Evolutionary conservation across 164 flowering plant genomes (phyloP).

Genomic region (Stephania yunnanensis): DNA sequence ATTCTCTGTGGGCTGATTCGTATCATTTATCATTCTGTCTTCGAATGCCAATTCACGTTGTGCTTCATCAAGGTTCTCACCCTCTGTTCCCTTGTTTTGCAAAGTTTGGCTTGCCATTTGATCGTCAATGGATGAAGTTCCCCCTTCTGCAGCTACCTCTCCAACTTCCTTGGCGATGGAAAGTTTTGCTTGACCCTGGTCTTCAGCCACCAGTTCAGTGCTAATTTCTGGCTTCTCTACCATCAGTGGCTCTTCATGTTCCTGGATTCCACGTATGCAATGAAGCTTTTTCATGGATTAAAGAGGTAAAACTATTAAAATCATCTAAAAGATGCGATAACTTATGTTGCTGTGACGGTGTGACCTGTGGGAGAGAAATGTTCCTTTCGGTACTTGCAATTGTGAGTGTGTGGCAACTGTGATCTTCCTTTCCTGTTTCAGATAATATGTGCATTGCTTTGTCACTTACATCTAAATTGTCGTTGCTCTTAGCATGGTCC

Average conservation of each 20-base stretch:
- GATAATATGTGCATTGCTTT: conserved; percentile 13
- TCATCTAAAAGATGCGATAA: background rate
- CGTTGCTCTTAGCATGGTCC: conserved; percentile 1
- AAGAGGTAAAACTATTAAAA: background rate
- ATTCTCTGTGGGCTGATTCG: conserved; percentile 16
- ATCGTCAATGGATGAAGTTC: conserved; percentile 11
- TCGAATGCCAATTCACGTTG: conserved; percentile 6
- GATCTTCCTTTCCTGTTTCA: conserved; percentile 2
- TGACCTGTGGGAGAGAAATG: conserved; percentile 18
- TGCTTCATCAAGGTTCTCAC: conserved; percentile 8
- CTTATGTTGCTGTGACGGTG: background rate
- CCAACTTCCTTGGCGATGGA: conserved; percentile 8
- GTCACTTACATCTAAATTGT: background rate
- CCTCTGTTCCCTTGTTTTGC: conserved; percentile 15
- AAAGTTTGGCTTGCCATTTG: conserved; percentile 1
- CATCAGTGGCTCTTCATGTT: conserved; percentile 11
- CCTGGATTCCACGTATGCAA: conserved; percentile 14
- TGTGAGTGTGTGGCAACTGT: background rate
- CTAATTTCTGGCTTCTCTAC: conserved; percentile 9
- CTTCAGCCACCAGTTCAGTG: conserved; percentile 15
- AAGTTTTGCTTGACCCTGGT: conserved; percentile 6
- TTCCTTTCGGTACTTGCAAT: conserved; percentile 1
- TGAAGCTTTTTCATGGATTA: background rate
- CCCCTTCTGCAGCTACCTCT: conserved; percentile 9
- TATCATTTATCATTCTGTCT: conserved; percentile 11